A percentile compares a stretch with the other conserved stretches of the same genome.
These are phyloP conservation scores for Sarcomyxa edulis DNA, from an alignment of 768 basidiomycete species.

Conservation along the genomic window DNA sequence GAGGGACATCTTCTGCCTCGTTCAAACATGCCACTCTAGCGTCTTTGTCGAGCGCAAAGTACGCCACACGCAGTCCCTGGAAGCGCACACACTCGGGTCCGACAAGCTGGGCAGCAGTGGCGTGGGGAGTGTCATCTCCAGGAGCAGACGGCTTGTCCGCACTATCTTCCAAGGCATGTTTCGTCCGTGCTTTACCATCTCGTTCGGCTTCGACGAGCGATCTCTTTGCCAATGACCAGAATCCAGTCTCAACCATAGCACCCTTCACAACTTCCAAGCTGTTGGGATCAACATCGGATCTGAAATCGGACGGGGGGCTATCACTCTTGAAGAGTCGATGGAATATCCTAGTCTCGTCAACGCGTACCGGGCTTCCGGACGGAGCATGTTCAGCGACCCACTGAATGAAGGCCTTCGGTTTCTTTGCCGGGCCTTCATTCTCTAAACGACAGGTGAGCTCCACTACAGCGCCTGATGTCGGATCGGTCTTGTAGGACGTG, in stretches of 20 bases:
- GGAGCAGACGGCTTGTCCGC: constrained; percentile 24
- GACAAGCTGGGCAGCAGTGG: constrained; percentile 73
- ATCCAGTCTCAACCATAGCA: constrained; percentile 85
- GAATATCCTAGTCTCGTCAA: constrained; percentile 92
- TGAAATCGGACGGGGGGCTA: constrained; percentile 80
- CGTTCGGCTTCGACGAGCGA: constrained; percentile 58
- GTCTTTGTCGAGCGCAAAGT: constrained; percentile 92
- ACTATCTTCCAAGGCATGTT: constrained; percentile 49
- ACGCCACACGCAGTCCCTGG: constrained; percentile 93
- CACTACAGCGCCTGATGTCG: constrained; percentile 61
- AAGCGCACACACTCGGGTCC: constrained; percentile 93
- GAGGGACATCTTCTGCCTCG: constrained; percentile 35
- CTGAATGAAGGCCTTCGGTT: constrained; percentile 93
- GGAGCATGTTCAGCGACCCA: constrained; percentile 88
- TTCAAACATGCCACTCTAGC: constrained; percentile 62
- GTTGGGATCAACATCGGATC: constrained; percentile 75
- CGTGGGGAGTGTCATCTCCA: constrained; percentile 57
- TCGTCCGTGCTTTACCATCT: constrained; percentile 60
- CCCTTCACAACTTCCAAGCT: constrained; percentile 77
- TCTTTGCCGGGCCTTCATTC: constrained; percentile 57
- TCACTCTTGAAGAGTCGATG: constrained; percentile 93
- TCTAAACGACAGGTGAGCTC: constrained; percentile 82
- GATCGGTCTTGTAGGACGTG: constrained; percentile 80
- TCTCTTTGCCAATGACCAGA: constrained; percentile 76
- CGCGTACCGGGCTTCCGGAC: constrained; percentile 73